Conservation (phyloP, 1,139 yeast genomes). For the Scheffersomyces segobiensis region DNA sequence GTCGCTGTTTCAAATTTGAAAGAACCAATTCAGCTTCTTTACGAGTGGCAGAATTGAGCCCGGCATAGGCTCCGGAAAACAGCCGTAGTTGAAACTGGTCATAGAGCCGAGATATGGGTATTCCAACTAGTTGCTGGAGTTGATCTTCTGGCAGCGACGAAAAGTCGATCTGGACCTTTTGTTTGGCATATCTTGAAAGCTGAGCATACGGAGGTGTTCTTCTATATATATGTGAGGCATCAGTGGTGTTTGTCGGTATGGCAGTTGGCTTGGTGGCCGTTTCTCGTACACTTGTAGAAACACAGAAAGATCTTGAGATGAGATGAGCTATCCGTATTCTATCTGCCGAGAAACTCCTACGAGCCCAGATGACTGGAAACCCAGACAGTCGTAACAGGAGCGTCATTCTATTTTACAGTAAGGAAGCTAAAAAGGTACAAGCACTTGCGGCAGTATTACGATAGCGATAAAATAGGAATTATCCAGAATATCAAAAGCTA, state of each 20-base stretch:
- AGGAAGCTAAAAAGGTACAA: neutral
- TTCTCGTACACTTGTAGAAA: neutral
- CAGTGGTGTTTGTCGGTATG: neutral
- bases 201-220: neutral
- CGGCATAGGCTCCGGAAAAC: conserved; percentile 7
- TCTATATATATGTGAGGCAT: neutral
- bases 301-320: neutral
- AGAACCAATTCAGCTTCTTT: conserved; percentile 4
- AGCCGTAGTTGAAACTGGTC: conserved; percentile 1
- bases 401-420: neutral
- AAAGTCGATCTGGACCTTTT: neutral
- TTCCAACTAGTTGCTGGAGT: neutral
- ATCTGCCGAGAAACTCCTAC: neutral
- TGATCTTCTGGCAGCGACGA: neutral
- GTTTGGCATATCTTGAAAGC: neutral
- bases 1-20: conserved; percentile 1
- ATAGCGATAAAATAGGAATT: too few relatives aligned
- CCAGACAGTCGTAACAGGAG: neutral
- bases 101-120: neutral
- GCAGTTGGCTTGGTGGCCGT: neutral
- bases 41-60: conserved; percentile 7
- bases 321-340: neutral
- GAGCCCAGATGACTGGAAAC: neutral
- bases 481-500: neutral
- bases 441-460: neutral